Evolutionary conservation across 371 early-diverging fungal species (phyloP).

Genomic region (Lichtheimia hyalospora): DNA sequence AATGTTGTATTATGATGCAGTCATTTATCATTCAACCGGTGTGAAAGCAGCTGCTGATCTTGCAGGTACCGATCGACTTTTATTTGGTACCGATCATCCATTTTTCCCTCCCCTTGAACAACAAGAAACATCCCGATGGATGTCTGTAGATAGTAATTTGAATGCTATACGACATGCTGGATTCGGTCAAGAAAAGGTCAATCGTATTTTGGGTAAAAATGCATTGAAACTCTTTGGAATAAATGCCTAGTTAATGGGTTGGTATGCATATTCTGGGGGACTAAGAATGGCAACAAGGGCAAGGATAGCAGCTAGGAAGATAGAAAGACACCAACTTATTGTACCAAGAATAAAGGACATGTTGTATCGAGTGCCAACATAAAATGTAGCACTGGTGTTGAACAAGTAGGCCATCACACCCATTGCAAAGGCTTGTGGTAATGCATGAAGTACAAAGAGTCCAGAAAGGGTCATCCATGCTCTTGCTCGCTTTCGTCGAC

Average conservation of each 20-base stretch:
- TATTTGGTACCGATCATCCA: slow-evolving; percentile 26
- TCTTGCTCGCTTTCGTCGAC: slow-evolving; percentile 36
- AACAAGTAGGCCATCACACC: slow-evolving; percentile 44
- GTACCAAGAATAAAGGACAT: slow-evolving; percentile 44
- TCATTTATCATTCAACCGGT: slow-evolving; percentile 19
- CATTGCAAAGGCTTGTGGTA: slow-evolving; percentile 47
- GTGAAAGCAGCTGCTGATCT: slow-evolving; percentile 23
- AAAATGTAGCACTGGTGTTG: slow-evolving; percentile 43
- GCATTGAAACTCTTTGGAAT: slow-evolving; percentile 16
- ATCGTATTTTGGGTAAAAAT: slow-evolving; percentile 16
- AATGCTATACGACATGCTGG: slow-evolving; percentile 15
- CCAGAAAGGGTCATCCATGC: slow-evolving; percentile 44
- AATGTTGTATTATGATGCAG: slow-evolving; percentile 23
- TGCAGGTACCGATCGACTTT: slow-evolving; percentile 13
- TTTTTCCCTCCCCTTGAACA: slow-evolving; percentile 22
- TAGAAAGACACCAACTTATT: slow-evolving; percentile 42
- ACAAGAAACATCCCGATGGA: slow-evolving; percentile 17
- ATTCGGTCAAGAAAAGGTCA: slow-evolving; percentile 2
- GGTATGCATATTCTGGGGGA: slow-evolving; percentile 48
- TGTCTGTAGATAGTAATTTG: slow-evolving; percentile 20
- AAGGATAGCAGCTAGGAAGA: slow-evolving; percentile 36
- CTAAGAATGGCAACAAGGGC: slow-evolving; percentile 33
- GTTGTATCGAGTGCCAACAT: slow-evolving; percentile 49
- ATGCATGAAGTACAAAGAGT: slow-evolving; percentile 15
- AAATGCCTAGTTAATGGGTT: slow-evolving; percentile 21